A percentile compares a stretch with the other conserved stretches of the same genome.
Conservation (phyloP, 805 yeast species). For the Hanseniaspora nectarophila region DNA sequence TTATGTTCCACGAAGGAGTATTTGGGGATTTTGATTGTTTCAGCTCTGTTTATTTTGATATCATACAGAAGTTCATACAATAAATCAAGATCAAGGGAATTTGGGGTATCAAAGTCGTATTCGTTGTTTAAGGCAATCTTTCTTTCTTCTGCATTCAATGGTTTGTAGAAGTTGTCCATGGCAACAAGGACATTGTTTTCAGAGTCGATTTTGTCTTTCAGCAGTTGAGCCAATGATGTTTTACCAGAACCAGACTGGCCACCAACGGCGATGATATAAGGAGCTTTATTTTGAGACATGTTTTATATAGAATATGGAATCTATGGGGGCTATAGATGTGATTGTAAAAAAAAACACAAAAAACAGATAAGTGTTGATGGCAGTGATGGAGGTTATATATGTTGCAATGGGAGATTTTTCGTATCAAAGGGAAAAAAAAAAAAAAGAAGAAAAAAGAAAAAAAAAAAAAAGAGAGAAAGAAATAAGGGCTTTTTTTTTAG, state of each 20-base stretch:
- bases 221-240: slow-evolving; percentile 76
- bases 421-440: no score
- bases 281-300: no score
- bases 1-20: slow-evolving; percentile 55
- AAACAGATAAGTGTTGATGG: no score
- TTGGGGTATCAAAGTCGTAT: slow-evolving; percentile 79
- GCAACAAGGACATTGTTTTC: slow-evolving; percentile 92
- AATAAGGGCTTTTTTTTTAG: no score
- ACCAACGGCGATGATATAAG: slow-evolving; percentile 77
- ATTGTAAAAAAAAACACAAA: no score
- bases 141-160: slow-evolving; percentile 52
- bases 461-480: no score
- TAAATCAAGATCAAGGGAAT: slow-evolving; percentile 68
- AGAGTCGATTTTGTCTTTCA: slow-evolving; percentile 64
- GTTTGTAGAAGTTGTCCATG: slow-evolving; percentile 81
- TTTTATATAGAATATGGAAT: no score
- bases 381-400: no score
- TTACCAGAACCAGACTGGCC: slow-evolving; percentile 87
- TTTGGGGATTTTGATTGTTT: slow-evolving; percentile 45
- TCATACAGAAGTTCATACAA: slow-evolving; percentile 50
- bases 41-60: slow-evolving; percentile 58
- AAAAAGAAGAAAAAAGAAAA: no score
- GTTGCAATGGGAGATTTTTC: no score
- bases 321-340: no score
- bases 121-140: slow-evolving; percentile 53